Evolutionary conservation across 176 grass and related monocot species (phyloP), one percentile per base, ranked within the genome.

Genomic region (Carex littledalei): DNA sequence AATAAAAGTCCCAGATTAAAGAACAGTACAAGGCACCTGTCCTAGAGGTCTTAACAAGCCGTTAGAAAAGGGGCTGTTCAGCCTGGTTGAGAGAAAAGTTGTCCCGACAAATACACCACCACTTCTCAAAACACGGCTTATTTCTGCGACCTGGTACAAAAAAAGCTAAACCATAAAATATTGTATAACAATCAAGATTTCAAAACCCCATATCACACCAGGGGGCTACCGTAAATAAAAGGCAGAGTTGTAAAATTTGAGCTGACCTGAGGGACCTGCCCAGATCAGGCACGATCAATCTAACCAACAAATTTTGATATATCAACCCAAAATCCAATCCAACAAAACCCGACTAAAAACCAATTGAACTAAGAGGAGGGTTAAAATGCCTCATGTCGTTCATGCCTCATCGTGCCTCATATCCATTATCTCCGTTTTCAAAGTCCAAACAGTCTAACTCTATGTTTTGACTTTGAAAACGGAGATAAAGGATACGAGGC

Each of bases 101-200:
- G 95, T 94, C 50, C 86, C 95, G 5, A 98, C 95, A 77, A 98
- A 98, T 1, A 94, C 75, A n/a, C 94, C 95, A 37, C 95, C 95
- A 60, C 92, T 94, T 86, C 64, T 91, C 49, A 98, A 73, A 80
- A 93, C 87, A 62, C 95, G 95, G 29, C 91, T 98, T 89, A 98
- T 94, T 93, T 98, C 95, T 77, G 95, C 95, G 16, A 98, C 76
- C 95, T 98, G 80, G 49, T 18, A 86, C 56, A 54, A 8, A 77
- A 55, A 77, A 9, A 77, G 50, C 5, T 7, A 77, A 77, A 22
- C 20, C 49, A 16, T 31, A 17, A 55, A 55, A 77, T 55, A 88
- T 86, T 57, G 67, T 43, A 86, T n/a, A 67, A 54, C 17, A 86
- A 84, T 43, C 43, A 43, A 76, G 16, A 83, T 81, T 21, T 11